Percentiles rank a stretch among this genome's conserved stretches.
Conservation (phyloP, 1,284 basidiomycete genomes). For the Ustilago loliicola region DNA sequence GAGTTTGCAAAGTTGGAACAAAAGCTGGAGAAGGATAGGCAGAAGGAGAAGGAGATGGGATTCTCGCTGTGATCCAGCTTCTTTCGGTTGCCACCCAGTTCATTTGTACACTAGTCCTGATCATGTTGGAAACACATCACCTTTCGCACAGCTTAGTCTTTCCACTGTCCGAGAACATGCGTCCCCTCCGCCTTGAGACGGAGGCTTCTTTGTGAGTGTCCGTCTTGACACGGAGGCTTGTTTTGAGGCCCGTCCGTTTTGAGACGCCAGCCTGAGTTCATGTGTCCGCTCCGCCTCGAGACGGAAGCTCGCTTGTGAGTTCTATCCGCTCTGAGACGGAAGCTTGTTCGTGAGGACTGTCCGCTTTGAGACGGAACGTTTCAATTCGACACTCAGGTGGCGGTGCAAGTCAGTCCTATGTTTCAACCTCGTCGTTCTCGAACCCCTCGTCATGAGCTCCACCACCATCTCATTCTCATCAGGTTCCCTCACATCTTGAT, state of each 20-base stretch:
- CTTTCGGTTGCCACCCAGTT: not conserved
- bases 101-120: not conserved
- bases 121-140: not conserved
- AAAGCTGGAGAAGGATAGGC: slow-evolving; percentile 73
- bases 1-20: slow-evolving; percentile 94
- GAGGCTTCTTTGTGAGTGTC: not conserved
- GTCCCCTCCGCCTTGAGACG: not conserved
- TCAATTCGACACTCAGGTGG: not conserved
- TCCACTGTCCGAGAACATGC: too few relatives aligned
- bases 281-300: too few relatives aligned
- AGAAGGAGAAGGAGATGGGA: slow-evolving; percentile 55
- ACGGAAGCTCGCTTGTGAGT: too few relatives aligned
- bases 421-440: not conserved
- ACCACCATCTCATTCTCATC: not conserved
- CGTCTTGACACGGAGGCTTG: not conserved
- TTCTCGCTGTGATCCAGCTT: slow-evolving; percentile 49
- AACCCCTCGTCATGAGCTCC: not conserved
- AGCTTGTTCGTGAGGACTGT: too few relatives aligned
- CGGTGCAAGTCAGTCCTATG: too few relatives aligned
- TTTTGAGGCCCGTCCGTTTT: not conserved
- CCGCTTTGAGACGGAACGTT: too few relatives aligned
- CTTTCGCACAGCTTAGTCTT: not conserved
- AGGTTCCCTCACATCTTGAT: not conserved
- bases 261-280: too few relatives aligned
- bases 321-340: too few relatives aligned